Base-by-base conservation (phyloP, 2,329 filamentous ascomycete species). In the Diaporthe longicolla region DNA sequence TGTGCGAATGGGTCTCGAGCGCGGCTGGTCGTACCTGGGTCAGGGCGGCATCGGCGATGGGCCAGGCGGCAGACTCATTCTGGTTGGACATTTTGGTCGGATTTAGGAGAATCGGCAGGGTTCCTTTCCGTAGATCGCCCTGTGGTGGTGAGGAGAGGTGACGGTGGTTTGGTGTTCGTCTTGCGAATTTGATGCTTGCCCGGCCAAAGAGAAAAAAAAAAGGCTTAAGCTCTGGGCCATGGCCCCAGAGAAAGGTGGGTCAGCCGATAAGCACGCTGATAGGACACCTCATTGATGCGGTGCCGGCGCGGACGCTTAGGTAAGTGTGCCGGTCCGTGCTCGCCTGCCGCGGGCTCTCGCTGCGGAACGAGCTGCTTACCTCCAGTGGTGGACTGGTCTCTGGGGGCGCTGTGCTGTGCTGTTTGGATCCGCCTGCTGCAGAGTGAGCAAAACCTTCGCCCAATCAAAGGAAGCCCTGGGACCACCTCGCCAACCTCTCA, bases 121-220 rank as follows among this genome's bases (percentile, higher is more conserved):
- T 89, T 89, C 88, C 87, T 89, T 89, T 87, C 88, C 86, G 87
- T 89, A 85, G 88, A 87, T 89, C 88, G 87, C 88, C 87, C 87
- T 89, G 84, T 37, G 82, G 77, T 70, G 24, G 55, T 73, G 66
- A 71, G 43, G 40, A 52, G 50, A 58, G 54, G 13, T 40, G 48
- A 37, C 15, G 66, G 71, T 73, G 55, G 50, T 69, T 35, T 70
- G 50, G 35, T 73, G 40, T 7, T 13, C 24, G n/a, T 35, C 32
- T 24, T 37, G 17, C 3, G 24, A 21, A 40, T 10, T 17, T 9
- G n/a, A n/a, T 54, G 45, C n/a, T 66, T 48, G 63, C 32, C 63
- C 48, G 32, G 29, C 29, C 24, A 71, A 40, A 24, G 13, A 11
- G 19, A 61, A 35, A 37, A 54, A 52, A 55, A 72, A 59, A 61